Base-by-base conservation (phyloP, 192 early-diverging fungal species). In the Umbelopsis isabellina region DNA sequence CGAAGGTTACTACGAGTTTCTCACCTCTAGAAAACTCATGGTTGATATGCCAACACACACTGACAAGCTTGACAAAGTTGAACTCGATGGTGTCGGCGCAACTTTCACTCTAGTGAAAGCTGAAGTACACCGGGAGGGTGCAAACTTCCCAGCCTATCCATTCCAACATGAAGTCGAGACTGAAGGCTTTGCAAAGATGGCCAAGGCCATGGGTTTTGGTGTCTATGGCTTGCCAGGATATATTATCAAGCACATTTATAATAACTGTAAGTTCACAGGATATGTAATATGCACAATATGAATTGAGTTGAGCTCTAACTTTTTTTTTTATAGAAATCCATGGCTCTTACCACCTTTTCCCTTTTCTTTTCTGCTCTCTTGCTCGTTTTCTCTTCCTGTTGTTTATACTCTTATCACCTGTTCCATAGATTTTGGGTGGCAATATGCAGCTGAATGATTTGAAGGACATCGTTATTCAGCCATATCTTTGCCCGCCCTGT, bases 181-280 rank as follows among this genome's bases (percentile, higher is more conserved):
- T 46, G 87, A 88, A 82, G 87, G 85, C 3, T 86, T 88, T 82
- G 87, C 85, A 46, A 88, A 88, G 70, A 81, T 88, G 51, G 87
- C 87, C 53, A 86, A 85, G 53, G 83, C 81, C 3, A 80, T 85
- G 69, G 87, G 87, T 12, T 88, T 80, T 75, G 84, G 83, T 44
- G 85, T 86, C 1, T 85, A 78, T 68, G 87, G 87, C 1, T 72
- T 88, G 65, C 87, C 87, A 12, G 80, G 70, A 25, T 87, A 87
- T 73, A 79, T 81, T 35, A 81, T 87, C n/a, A 79, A 85, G 13
- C 86, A 87, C 53, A 79, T 85, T 47, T 61, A 64, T 35, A 71
- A 71, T 61, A 61, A 61, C 30, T 61, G 55, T 61, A 61, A 30
- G 55, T 16, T 41, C 37, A 6, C 10, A 41, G 37, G 37, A 41